Evolutionary conservation across 1,284 basidiomycete species (phyloP).

Genomic region (Fistulina hepatica): DNA sequence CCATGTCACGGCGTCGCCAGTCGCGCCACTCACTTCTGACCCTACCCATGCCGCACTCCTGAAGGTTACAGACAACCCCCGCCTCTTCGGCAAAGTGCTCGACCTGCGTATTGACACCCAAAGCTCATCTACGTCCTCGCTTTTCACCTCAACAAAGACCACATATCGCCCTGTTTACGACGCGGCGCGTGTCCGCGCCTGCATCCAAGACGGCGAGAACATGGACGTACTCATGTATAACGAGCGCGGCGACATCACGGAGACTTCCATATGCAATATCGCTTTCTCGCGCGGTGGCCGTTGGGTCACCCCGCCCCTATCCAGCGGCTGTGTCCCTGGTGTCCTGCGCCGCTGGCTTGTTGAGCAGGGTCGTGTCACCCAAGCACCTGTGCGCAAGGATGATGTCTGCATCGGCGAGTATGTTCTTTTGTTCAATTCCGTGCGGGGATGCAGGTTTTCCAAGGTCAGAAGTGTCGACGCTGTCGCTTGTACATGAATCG

Average conservation of each 20-base stretch:
- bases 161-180: conserved; percentile 49
- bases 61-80: conserved; percentile 23
- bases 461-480: too few relatives aligned
- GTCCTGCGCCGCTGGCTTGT: conserved; percentile 56
- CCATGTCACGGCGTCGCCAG: conserved; percentile 30
- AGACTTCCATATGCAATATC: conserved; percentile 59
- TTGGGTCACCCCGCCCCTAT: conserved; percentile 56
- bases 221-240: conserved; percentile 59
- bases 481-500: too few relatives aligned
- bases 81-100: not conserved
- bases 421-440: conserved; percentile 60
- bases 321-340: conserved; percentile 58
- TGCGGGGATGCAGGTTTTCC: conserved; percentile 53
- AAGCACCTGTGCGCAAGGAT: conserved; percentile 31
- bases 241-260: conserved; percentile 36
- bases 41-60: conserved; percentile 31
- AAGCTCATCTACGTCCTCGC: conserved; percentile 35
- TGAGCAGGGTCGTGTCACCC: conserved; percentile 40
- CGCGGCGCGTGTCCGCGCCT: conserved; percentile 43
- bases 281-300: conserved; percentile 42
- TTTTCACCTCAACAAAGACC: conserved; percentile 60
- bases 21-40: conserved; percentile 30
- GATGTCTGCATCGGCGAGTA: conserved; percentile 44
- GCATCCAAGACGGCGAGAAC: conserved; percentile 28
- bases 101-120: conserved; percentile 35